Evolutionary conservation across 345 rosid species (phyloP).

Genomic region (Linum usitatissimum): DNA sequence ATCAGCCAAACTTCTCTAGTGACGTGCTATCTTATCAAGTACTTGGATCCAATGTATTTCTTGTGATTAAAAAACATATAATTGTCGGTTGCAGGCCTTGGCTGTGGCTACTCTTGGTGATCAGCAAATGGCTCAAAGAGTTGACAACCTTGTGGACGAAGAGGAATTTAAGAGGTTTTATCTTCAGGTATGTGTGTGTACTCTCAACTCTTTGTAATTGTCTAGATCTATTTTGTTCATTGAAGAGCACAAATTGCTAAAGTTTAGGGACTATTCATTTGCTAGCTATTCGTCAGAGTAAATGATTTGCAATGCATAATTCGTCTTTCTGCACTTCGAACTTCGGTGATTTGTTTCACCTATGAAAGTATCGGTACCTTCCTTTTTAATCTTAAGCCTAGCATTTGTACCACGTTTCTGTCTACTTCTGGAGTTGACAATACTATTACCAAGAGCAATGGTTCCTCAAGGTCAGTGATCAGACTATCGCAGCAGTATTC

Average conservation of each 20-base stretch:
- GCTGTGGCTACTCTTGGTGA: constrained; percentile 98
- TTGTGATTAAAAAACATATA: neutral
- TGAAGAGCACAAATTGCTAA: neutral
- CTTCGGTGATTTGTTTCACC: neutral
- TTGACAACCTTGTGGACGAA: constrained; percentile 71
- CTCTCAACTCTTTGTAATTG: neutral
- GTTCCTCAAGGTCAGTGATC: neutral
- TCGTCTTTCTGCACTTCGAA: neutral
- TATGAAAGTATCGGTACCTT: constrained; percentile 1
- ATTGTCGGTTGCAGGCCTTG: constrained; percentile 47
- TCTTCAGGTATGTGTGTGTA: constrained; percentile 65
- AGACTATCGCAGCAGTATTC: neutral
- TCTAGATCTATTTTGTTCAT: constrained; percentile 5
- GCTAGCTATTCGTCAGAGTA: constrained; percentile 12
- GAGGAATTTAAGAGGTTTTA: constrained; percentile 94
- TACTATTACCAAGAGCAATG: no score
- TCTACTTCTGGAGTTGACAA: neutral
- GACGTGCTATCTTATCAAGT: neutral
- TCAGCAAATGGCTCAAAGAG: constrained; percentile 89
- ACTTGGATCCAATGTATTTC: neutral
- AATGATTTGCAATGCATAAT: neutral
- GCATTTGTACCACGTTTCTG: neutral
- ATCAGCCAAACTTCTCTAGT: neutral
- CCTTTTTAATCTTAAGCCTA: neutral
- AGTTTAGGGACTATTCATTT: constrained; percentile 1